Percentiles rank a stretch among this genome's conserved stretches.
Conservation (phyloP, 345 rosid species). For the Hirschfeldia incana region DNA sequence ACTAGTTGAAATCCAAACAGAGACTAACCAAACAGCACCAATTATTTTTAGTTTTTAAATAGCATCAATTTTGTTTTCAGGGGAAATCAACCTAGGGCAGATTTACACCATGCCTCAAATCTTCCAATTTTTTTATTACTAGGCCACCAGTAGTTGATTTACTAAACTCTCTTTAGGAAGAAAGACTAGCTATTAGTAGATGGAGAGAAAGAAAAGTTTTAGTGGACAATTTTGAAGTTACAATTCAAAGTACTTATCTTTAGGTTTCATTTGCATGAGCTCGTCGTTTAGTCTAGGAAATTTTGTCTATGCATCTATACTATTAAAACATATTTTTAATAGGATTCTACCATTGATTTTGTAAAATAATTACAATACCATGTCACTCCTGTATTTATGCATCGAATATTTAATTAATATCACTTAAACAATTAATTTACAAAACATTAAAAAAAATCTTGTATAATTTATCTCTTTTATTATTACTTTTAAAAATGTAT, state of each 20-base stretch:
- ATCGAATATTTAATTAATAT: no score
- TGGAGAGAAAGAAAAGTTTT: not conserved
- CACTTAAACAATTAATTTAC: not conserved
- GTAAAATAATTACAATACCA: not conserved
- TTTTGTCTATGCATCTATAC: not conserved
- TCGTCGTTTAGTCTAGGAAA: conserved; percentile 16
- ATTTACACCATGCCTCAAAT: no score
- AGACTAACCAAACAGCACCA: no score
- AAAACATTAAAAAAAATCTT: no score
- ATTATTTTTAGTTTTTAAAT: no score
- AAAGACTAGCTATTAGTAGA: not conserved
- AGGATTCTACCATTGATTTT: not conserved
- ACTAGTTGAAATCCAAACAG: no score
- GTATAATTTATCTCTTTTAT: no score
- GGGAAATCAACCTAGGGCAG: no score
- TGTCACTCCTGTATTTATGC: not conserved
- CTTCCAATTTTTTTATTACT: no score
- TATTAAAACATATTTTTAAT: no score
- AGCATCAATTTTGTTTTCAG: no score
- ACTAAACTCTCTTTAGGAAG: not conserved
- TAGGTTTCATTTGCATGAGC: conserved; percentile 21
- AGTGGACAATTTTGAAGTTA: not conserved
- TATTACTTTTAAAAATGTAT: no score
- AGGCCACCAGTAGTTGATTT: not conserved
- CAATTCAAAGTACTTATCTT: not conserved